Base-by-base conservation (phyloP, 2,329 filamentous ascomycete genomes). In the Calonectria naviculata region DNA sequence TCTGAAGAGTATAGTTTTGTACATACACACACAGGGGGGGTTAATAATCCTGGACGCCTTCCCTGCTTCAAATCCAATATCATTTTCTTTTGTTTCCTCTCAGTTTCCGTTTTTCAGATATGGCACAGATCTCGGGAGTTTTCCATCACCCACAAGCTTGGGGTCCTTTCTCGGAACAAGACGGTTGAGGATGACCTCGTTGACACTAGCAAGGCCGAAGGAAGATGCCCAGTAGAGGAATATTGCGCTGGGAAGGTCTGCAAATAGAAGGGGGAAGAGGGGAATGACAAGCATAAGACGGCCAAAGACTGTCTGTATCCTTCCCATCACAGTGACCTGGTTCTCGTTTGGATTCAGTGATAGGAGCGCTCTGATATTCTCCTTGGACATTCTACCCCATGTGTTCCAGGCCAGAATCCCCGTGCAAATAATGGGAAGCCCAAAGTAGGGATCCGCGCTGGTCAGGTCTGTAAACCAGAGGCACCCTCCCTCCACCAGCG, bases 391-490 rank as follows among this genome's bases (percentile, higher is more conserved):
- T 21, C 72, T 79, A 5, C 74, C 76, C 80, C 80, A 82, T 3
- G 73, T 76, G 26, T 77, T 79, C 65, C 72, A 76, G 4, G 77
- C 78, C 24, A 84, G 67, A 12, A 82, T 70, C 0, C 72, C 73
- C 1, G 80, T 79, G 67, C 81, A 84, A 42, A 83, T 68, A 10
- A 82, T 29, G 3, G 89, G 88, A 0, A 91, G 83, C 31, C 85
- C 78, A 67, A 85, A 82, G 67, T 85, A 86, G 1, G 89, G 88
- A 71, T 91, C 89, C 36, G 86, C 81, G 34, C 78, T 85, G 8
- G 86, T 87, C 28, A 91, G 83, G 73, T 91, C 86, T 2, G 84
- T 81, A 75, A 91, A 90, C 89, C 89, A 91, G 19, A 90, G 81
- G 46, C 83, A 85, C 29, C 89, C 89, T 6, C 87, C 89, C 0